Evolutionary conservation across 192 early-diverging fungal species (phyloP), one percentile per base, ranked within the genome.

Genomic region (Entophlyctis luteolus): DNA sequence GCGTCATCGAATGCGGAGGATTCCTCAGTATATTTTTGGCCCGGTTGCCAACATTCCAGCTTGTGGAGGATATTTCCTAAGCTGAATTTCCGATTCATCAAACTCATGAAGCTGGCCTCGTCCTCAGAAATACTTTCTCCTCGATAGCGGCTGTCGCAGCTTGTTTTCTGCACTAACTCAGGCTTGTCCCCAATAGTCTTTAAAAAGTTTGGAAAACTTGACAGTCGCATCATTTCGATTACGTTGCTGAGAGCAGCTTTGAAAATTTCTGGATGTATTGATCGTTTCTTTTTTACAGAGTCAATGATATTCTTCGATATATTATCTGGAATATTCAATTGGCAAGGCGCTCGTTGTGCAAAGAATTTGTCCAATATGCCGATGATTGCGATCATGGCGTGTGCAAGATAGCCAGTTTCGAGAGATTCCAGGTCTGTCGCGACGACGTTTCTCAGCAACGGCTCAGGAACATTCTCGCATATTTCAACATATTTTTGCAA

Each of bases 191-290:
- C n/a, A n/a, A n/a, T n/a, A n/a, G n/a, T n/a, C n/a, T 74, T 74
- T 31, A 49, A 35, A 57, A 75, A 75, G 29, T 71, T 75, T 22
- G 74, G 74, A 39, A 75, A 75, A 36, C 59, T 58, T 4, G 59
- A 65, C 16, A 67, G 68, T 16, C 65, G 60, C 62, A 75, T 42
- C 68, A 75, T 71, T 12, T 22, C 56, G 2, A 57, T 36, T 2
- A 71, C 63, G 31, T 71, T 55, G 36, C 67, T 69, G 18, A 75
- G 5, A 23, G 63, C 74, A 10, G 10, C 62, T 29, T 65, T 53
- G 33, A 75, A 75, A 18, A 75, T 33, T 49, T 75, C 68, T 18
- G 74, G 69, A 38, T 71, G 68, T 32, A 60, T 59, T 55, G 66
- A 50, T 0, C 33, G 18, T 4, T 49, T 57, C 31, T 31, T 37